Evolutionary conservation across 2,329 filamentous ascomycete genomes (phyloP).

Genomic region (Elsinoe arachidis): DNA sequence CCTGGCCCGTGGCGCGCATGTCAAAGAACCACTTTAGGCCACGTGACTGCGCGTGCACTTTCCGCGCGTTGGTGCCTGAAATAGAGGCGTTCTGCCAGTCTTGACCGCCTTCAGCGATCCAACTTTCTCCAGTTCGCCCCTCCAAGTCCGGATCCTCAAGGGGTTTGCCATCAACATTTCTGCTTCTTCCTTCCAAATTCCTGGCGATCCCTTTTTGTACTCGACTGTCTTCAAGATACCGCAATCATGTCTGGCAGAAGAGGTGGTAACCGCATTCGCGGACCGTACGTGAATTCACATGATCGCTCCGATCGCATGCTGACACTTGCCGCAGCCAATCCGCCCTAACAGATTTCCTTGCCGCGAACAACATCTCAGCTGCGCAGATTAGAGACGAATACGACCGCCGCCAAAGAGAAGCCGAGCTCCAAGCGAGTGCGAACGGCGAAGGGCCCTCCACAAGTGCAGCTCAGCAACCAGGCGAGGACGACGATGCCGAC

Average conservation of each 20-base stretch:
- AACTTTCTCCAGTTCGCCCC: not conserved
- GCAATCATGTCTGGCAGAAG: conserved; percentile 28
- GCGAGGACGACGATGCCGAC: conserved; percentile 23
- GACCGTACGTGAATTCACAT: conserved; percentile 38
- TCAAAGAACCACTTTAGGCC: not conserved
- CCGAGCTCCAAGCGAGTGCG: conserved; percentile 34
- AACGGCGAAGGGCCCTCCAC: conserved; percentile 29
- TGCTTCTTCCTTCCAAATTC: not conserved
- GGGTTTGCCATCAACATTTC: not conserved
- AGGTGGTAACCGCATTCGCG: conserved; percentile 42
- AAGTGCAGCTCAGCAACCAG: conserved; percentile 24
- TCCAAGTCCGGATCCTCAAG: not conserved
- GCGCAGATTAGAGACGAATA: conserved; percentile 54
- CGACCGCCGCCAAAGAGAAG: conserved; percentile 44
- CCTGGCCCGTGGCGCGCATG: not conserved
- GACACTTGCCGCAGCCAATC: conserved; percentile 41
- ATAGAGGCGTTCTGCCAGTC: not conserved
- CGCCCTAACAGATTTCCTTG: conserved; percentile 59
- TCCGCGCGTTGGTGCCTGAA: not conserved
- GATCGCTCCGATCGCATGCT: conserved; percentile 6
- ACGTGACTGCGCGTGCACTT: not conserved
- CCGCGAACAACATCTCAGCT: conserved; percentile 65
- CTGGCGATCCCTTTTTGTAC: not conserved
- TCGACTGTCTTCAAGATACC: not conserved
- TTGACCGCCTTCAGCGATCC: not conserved